Percentiles rank a stretch among this genome's conserved stretches.
phyloP scores from a whole-genome alignment of 2,329 filamentous ascomycete species.

The Ophiostoma perfectum region DNA sequence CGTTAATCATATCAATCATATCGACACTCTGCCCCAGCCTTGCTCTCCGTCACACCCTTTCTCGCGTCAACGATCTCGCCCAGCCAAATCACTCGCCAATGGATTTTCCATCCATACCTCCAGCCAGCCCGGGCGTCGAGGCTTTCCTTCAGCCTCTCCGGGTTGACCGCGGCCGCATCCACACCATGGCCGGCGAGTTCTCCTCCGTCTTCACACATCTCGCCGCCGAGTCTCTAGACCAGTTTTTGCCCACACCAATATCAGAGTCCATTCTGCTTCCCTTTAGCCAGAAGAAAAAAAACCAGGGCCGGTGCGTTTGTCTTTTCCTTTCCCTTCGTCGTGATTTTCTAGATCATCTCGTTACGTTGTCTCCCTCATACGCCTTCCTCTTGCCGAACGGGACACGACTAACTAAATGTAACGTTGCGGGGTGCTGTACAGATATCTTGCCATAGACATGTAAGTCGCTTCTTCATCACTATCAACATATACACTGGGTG shows the following conservation, averaged over 20 bases:
- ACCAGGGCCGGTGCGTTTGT: conserved; percentile 44
- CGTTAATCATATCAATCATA: background rate
- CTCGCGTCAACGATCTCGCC: no score
- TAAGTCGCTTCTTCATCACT: conserved; percentile 37
- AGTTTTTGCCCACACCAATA: conserved; percentile 58
- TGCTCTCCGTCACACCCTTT: no score
- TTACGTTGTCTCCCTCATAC: background rate
- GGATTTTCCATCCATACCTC: background rate
- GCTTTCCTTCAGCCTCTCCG: conserved; percentile 49
- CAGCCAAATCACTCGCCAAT: background rate
- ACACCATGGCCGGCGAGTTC: conserved; percentile 45
- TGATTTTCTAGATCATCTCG: background rate
- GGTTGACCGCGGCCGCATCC: conserved; percentile 43
- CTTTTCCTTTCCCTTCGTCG: background rate
- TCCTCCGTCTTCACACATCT: conserved; percentile 44
- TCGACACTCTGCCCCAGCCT: background rate
- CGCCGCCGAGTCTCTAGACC: conserved; percentile 47
- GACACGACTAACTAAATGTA: conserved; percentile 20
- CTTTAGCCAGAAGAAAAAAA: conserved; percentile 33
- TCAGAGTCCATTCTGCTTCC: conserved; percentile 54
- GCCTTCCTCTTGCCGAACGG: background rate
- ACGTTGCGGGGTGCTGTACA: conserved; percentile 31
- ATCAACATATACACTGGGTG: background rate
- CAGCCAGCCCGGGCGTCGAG: conserved; percentile 28
- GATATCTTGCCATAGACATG: conserved; percentile 61